Percentiles rank a stretch among this genome's conserved stretches.
These are phyloP conservation scores for Sporothrix pseudoabietina DNA, from an alignment of 2,329 filamentous ascomycete genomes.

Conservation along the genomic window DNA sequence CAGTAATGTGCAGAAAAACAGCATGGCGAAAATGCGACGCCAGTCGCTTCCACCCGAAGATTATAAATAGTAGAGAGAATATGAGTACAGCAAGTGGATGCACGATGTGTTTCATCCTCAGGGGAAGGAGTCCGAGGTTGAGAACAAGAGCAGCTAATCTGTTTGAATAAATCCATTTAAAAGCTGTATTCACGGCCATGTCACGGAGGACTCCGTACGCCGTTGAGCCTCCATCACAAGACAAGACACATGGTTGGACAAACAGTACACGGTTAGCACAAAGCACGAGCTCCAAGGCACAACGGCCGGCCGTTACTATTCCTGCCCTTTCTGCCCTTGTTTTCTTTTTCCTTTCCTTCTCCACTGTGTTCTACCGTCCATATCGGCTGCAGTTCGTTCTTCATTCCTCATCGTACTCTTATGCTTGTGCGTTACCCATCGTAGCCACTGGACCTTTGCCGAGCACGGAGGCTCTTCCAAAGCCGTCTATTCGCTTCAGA, in stretches of 20 bases:
- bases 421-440: background rate
- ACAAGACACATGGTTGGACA: background rate
- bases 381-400: background rate
- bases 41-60: background rate
- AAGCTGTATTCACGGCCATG: background rate
- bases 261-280: background rate
- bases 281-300: background rate
- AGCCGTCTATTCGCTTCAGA: background rate
- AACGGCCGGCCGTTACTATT: background rate
- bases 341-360: background rate
- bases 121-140: background rate
- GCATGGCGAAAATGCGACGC: background rate
- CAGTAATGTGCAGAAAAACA: background rate
- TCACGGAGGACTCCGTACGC: background rate
- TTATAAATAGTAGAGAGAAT: background rate
- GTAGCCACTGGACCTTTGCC: background rate
- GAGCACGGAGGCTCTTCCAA: constrained; percentile 6
- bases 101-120: background rate
- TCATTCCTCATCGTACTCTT: background rate
- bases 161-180: background rate
- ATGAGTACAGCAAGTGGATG: background rate
- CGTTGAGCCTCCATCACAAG: background rate
- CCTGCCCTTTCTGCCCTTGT: background rate
- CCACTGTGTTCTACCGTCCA: background rate
- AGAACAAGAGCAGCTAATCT: no score